phyloP scores from a whole-genome alignment of 495 filamentous ascomycete genomes.

The Penicillium silybi region DNA sequence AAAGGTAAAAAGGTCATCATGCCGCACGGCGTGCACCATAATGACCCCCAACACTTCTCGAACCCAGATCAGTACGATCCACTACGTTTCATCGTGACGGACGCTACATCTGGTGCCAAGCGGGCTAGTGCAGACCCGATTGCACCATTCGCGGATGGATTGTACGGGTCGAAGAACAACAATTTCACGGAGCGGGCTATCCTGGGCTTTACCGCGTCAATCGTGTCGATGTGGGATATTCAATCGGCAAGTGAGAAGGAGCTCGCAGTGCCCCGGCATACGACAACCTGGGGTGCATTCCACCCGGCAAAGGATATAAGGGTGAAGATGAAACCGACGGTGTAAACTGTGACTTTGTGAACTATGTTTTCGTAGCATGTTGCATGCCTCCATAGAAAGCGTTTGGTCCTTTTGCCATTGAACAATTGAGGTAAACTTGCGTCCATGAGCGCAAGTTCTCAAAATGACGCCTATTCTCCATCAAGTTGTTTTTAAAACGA shows the following conservation, averaged over 20 bases:
- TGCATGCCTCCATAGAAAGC: conserved; percentile 4
- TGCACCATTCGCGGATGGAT: conserved; percentile 44
- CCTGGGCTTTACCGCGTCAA: conserved; percentile 42
- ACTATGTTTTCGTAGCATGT: not conserved
- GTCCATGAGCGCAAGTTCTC: not conserved
- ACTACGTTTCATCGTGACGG: conserved; percentile 46
- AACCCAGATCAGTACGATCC: conserved; percentile 51
- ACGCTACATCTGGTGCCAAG: conserved; percentile 29
- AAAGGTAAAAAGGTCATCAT: conserved; percentile 48
- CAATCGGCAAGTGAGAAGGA: conserved; percentile 31
- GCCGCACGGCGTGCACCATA: conserved; percentile 47
- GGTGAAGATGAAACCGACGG: conserved; percentile 31
- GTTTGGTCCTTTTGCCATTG: not conserved
- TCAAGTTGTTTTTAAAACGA: not conserved
- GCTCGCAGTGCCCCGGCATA: conserved; percentile 30
- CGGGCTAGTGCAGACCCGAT: conserved; percentile 27
- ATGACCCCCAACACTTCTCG: conserved; percentile 44
- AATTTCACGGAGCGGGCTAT: conserved; percentile 49
- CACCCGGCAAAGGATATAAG: conserved; percentile 34
- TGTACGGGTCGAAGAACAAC: conserved; percentile 44
- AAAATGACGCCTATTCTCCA: not conserved
- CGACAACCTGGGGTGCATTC: conserved; percentile 33
- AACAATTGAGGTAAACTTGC: not conserved
- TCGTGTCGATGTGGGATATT: conserved; percentile 52
- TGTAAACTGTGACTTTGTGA: conserved; percentile 11